Conservation (phyloP, 2,329 filamentous ascomycete genomes). For the Fusarium sp. region DNA sequence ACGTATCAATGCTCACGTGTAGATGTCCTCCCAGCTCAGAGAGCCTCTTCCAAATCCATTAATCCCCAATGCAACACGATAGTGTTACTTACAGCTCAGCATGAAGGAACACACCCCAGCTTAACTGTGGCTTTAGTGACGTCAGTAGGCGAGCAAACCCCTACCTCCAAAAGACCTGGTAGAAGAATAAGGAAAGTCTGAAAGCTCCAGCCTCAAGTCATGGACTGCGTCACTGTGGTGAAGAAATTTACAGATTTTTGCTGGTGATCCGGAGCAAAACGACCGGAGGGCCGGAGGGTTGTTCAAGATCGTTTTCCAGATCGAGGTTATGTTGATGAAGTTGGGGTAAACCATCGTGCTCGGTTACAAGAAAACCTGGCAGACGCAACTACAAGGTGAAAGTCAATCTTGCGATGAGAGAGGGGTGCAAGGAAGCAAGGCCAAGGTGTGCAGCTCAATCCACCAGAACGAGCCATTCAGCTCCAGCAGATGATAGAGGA, state of each 20-base stretch:
- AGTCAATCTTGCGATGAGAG: conserved; percentile 38
- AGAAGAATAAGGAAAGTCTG: conserved; percentile 39
- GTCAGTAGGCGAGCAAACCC: conserved; percentile 24
- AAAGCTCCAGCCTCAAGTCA: conserved; percentile 20
- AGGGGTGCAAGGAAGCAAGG: conserved; percentile 26
- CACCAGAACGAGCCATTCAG: conserved; percentile 14
- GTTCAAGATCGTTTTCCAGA: conserved; percentile 4
- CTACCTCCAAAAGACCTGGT: conserved; percentile 1
- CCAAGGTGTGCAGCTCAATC: conserved; percentile 4
- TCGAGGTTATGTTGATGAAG: conserved; percentile 8
- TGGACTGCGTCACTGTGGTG: conserved; percentile 14
- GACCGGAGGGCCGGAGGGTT: conserved; percentile 38
- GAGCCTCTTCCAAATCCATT: neutral
- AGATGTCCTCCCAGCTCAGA: neutral
- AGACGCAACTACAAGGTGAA: conserved; percentile 27
- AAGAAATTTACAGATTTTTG: conserved; percentile 11
- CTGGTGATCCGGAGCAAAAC: conserved; percentile 45
- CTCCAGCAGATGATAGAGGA: conserved; percentile 15
- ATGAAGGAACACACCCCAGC: neutral
- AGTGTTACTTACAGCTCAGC: neutral
- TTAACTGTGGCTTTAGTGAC: conserved; percentile 25
- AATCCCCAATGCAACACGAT: neutral
- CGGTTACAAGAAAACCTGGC: conserved; percentile 24
- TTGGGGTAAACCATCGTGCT: conserved; percentile 16
- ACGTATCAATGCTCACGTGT: neutral